phyloP scores from a whole-genome alignment of 257 asterid species.

The Solanum sejunctum region DNA sequence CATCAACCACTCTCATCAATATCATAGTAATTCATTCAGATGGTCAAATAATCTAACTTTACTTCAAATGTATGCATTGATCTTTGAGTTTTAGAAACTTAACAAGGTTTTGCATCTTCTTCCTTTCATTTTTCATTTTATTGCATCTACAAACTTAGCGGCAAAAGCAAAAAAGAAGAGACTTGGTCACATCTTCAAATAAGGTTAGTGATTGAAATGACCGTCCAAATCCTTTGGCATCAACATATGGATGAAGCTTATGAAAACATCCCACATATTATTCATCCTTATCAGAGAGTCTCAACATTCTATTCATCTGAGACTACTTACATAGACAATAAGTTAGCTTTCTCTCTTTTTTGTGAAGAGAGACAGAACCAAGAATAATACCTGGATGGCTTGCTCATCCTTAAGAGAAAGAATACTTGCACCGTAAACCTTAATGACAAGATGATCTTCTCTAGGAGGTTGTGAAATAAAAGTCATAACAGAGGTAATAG shows the following conservation, averaged over 20 bases:
- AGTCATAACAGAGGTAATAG: background rate
- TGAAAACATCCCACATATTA: slow-evolving; percentile 16
- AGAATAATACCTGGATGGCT: slow-evolving; percentile 10
- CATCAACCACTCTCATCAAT: too few species aligned
- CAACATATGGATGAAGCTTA: slow-evolving; percentile 12
- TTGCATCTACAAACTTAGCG: too few species aligned
- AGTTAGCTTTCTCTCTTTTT: background rate
- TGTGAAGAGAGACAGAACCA: background rate
- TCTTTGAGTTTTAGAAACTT: background rate
- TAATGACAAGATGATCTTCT: background rate
- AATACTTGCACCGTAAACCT: background rate
- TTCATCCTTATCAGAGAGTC: slow-evolving; percentile 21
- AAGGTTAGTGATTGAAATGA: slow-evolving; percentile 38
- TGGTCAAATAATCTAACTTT: background rate
- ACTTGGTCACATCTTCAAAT: slow-evolving; percentile 45
- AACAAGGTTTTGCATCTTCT: too few species aligned
- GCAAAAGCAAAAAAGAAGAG: slow-evolving; percentile 29
- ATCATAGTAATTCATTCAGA: too few species aligned
- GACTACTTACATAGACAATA: background rate
- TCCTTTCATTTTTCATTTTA: too few species aligned
- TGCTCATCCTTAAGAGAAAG: background rate
- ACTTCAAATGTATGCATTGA: background rate
- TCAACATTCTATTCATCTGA: slow-evolving; percentile 39
- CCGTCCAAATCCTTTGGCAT: slow-evolving; percentile 25
- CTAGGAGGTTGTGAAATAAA: slow-evolving; percentile 18